phyloP scores from a whole-genome alignment of 2,329 filamentous ascomycete genomes.

The Aspergillus awamori region DNA sequence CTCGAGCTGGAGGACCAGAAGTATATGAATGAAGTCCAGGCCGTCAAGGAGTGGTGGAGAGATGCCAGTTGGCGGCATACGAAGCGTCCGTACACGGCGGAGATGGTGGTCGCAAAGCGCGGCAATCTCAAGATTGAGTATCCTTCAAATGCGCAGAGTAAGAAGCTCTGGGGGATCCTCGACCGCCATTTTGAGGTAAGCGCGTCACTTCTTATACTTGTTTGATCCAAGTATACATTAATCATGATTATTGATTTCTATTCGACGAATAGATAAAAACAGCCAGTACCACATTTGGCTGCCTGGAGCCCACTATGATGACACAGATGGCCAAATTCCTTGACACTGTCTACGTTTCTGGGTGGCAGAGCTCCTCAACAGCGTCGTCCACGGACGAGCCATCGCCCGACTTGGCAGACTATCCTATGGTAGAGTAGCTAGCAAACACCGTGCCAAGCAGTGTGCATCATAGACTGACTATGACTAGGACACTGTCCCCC shows the following conservation, averaged over 20 bases:
- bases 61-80: constrained; percentile 92
- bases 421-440: constrained; percentile 71
- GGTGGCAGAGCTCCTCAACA: constrained; percentile 97
- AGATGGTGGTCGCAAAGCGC: constrained; percentile 95
- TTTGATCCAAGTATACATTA: not conserved
- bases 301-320: constrained; percentile 95
- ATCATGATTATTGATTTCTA: not conserved
- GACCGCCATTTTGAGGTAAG: constrained; percentile 80
- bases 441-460: no score
- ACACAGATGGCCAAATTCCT: constrained; percentile 99
- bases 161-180: constrained; percentile 92
- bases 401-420: constrained; percentile 95
- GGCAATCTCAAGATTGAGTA: constrained; percentile 90
- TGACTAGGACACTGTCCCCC: constrained; percentile 85
- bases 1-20: constrained; percentile 62
- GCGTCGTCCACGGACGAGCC: constrained; percentile 94
- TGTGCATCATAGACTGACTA: not conserved
- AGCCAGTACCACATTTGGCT: constrained; percentile 93
- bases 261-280: constrained; percentile 67
- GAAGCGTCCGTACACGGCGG: constrained; percentile 88
- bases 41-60: constrained; percentile 92
- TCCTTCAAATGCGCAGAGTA: constrained; percentile 81
- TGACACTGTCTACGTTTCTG: constrained; percentile 97
- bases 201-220: no score
- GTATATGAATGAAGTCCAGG: constrained; percentile 80